Evolutionary conservation across 139 green algal genomes (phyloP).

Genomic region (Chlorella sp.): DNA sequence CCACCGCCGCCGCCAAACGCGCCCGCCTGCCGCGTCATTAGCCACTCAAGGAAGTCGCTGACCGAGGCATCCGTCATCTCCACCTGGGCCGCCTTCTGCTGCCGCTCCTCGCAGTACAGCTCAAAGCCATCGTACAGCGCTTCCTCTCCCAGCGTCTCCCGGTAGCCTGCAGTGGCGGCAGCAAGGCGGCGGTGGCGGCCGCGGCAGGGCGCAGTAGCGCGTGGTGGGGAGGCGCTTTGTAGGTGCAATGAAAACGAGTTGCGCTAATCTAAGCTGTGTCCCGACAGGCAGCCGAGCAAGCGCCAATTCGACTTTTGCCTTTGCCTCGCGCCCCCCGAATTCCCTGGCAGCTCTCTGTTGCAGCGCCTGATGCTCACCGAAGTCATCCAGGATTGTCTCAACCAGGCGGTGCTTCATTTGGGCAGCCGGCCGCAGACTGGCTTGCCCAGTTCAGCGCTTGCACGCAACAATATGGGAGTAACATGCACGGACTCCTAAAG

Average conservation of each 20-base stretch:
- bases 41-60: conserved; percentile 18
- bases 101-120: not conserved
- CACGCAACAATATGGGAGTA: too few species aligned
- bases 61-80: not conserved
- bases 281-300: not conserved
- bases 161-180: conserved; percentile 33
- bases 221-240: not conserved
- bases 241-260: not conserved
- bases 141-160: conserved; percentile 36
- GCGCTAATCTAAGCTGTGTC: too few species aligned
- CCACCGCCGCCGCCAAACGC: not conserved
- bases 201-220: not conserved
- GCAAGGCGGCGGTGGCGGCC: not conserved
- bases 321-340: not conserved
- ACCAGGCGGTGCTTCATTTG: conserved; percentile 28
- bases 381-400: conserved; percentile 19
- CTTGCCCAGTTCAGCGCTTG: too few species aligned
- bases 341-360: not conserved
- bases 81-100: not conserved
- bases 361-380: conserved; percentile 4
- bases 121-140: conserved; percentile 38
- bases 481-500: too few species aligned
- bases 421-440: too few species aligned
- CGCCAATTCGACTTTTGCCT: not conserved
- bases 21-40: not conserved